phyloP scores from a whole-genome alignment of 2,329 filamentous ascomycete species.

The Alternaria longipes region DNA sequence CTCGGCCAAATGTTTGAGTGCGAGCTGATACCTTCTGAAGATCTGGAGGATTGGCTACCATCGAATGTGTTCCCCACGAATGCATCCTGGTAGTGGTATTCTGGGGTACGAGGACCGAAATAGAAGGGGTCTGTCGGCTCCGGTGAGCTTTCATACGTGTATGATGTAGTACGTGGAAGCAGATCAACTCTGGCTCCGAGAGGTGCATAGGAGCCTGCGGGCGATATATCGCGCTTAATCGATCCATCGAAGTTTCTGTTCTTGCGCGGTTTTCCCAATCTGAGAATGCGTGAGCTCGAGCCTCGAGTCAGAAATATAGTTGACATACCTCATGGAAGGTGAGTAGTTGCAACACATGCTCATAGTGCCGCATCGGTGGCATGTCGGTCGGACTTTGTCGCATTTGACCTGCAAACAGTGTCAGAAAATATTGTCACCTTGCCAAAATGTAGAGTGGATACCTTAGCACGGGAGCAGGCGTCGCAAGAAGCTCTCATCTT shows the following conservation, averaged over 20 bases:
- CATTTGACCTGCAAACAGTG: constrained; percentile 42
- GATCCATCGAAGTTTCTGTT: constrained; percentile 49
- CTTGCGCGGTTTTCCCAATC: constrained; percentile 50
- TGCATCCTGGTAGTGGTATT: constrained; percentile 47
- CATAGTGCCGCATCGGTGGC: constrained; percentile 50
- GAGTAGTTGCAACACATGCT: constrained; percentile 53
- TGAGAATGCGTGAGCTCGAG: constrained; percentile 30
- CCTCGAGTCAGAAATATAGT: not conserved
- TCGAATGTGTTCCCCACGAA: constrained; percentile 41
- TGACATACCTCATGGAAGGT: constrained; percentile 50
- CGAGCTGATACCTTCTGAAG: constrained; percentile 40
- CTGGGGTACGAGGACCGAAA: constrained; percentile 47
- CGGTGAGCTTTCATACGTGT: constrained; percentile 47
- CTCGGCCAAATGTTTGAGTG: constrained; percentile 42
- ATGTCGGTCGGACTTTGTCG: constrained; percentile 49
- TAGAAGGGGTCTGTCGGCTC: constrained; percentile 49
- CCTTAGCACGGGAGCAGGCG: constrained; percentile 51
- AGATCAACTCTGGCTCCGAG: constrained; percentile 43
- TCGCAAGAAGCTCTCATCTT: constrained; percentile 52
- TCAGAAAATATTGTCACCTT: constrained; percentile 10
- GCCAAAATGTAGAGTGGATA: constrained; percentile 7
- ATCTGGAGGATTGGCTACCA: constrained; percentile 46
- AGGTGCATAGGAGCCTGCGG: constrained; percentile 42
- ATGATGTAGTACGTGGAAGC: constrained; percentile 42
- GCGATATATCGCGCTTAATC: constrained; percentile 47